These are phyloP conservation scores for Alternaria metachromatica DNA, from an alignment of 2,329 filamentous ascomycete species.

Conservation along the genomic window DNA sequence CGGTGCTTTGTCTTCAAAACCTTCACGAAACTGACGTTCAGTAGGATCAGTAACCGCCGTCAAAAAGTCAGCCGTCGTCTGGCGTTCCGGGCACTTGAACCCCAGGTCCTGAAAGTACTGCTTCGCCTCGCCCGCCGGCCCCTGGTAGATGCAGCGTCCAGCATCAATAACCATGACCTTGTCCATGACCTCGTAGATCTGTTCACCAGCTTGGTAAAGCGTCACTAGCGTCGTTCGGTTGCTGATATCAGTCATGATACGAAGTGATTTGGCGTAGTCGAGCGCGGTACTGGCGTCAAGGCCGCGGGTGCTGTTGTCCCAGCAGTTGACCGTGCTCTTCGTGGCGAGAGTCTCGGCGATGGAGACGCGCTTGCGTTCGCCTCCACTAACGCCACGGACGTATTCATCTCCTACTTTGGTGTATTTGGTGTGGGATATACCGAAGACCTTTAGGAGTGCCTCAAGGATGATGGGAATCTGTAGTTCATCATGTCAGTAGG, in stretches of 20 bases:
- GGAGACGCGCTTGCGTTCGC: slow-evolving; percentile 76
- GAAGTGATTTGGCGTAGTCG: slow-evolving; percentile 77
- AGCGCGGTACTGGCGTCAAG: slow-evolving; percentile 79
- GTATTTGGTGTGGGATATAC: slow-evolving; percentile 75
- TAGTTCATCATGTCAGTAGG: not conserved
- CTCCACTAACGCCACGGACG: slow-evolving; percentile 77
- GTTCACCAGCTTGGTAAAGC: slow-evolving; percentile 73
- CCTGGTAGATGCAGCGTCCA: slow-evolving; percentile 73
- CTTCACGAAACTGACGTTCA: slow-evolving; percentile 69
- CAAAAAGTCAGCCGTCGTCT: slow-evolving; percentile 80
- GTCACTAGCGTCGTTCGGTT: slow-evolving; percentile 75
- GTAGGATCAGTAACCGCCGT: slow-evolving; percentile 77
- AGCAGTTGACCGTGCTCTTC: slow-evolving; percentile 70
- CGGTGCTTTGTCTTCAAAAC: slow-evolving; percentile 67
- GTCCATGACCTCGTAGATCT: slow-evolving; percentile 76
- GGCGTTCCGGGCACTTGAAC: slow-evolving; percentile 64
- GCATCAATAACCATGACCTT: slow-evolving; percentile 80
- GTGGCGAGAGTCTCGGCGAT: slow-evolving; percentile 80
- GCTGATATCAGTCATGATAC: slow-evolving; percentile 80
- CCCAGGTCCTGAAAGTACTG: slow-evolving; percentile 72
- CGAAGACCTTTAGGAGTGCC: slow-evolving; percentile 77
- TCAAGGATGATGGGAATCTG: slow-evolving; percentile 71
- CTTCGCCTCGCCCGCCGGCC: slow-evolving; percentile 65
- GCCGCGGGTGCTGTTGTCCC: slow-evolving; percentile 83
- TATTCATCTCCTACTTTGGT: slow-evolving; percentile 78